Evolutionary conservation across 2,329 filamentous ascomycete species (phyloP).

Genomic region (Tolypocladium cylindrosporum): DNA sequence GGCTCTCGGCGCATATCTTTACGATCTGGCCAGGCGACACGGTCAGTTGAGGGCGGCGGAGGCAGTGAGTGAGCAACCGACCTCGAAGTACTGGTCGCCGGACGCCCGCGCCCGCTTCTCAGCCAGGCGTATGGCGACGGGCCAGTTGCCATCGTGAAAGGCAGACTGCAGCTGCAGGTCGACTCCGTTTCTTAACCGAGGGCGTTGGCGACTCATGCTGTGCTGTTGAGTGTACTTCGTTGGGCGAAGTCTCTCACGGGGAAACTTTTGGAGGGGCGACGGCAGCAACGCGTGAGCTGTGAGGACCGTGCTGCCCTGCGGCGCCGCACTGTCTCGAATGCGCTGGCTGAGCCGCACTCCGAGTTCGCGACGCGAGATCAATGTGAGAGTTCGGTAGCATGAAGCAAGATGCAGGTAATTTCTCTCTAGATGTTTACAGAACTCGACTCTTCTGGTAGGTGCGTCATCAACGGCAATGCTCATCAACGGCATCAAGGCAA

Average conservation of each 20-base stretch:
- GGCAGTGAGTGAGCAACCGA: conserved; percentile 12
- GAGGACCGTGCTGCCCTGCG: not conserved
- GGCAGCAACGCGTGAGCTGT: not conserved
- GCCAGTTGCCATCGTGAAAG: conserved; percentile 45
- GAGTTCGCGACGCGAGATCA: not conserved
- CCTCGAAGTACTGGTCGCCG: conserved; percentile 48
- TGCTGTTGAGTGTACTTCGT: not conserved
- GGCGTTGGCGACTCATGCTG: conserved; percentile 22
- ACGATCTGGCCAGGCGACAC: conserved; percentile 24
- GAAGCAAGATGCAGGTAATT: no score
- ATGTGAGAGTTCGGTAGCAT: no score
- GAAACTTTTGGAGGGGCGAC: conserved; percentile 2
- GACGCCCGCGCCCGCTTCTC: conserved; percentile 37
- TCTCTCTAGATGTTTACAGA: no score
- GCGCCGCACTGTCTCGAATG: not conserved
- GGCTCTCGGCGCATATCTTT: conserved; percentile 40
- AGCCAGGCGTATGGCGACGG: conserved; percentile 38
- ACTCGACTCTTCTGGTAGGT: not conserved
- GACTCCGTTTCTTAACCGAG: conserved; percentile 36
- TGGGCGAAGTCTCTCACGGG: not conserved
- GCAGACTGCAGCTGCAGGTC: conserved; percentile 45
- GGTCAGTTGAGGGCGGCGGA: not conserved
- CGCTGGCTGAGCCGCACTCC: not conserved
- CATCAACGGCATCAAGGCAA: no score
- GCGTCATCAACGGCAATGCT: not conserved